Percentiles rank a stretch among this genome's conserved stretches.
Conservation (phyloP, 2,329 filamentous ascomycete genomes). For the Cytospora schulzeri region DNA sequence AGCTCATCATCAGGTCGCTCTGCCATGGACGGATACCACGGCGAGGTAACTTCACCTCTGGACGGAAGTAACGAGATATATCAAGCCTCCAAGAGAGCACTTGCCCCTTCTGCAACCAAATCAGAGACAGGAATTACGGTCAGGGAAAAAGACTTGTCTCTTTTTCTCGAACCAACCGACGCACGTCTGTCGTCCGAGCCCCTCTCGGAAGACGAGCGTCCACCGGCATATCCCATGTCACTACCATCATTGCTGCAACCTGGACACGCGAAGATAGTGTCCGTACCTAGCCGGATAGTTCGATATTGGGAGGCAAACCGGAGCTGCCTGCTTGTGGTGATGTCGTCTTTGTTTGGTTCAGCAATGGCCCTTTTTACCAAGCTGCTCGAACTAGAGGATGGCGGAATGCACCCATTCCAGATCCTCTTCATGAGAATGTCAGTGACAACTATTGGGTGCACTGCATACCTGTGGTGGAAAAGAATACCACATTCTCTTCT, state of each 20-base stretch:
- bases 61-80: neutral
- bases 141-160: constrained; percentile 1
- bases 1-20: neutral
- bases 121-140: neutral
- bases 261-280: neutral
- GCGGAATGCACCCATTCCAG: constrained; percentile 25
- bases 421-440: constrained; percentile 79
- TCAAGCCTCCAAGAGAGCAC: neutral
- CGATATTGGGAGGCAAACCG: constrained; percentile 66
- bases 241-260: neutral
- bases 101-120: neutral
- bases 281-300: constrained; percentile 32
- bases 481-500: constrained; percentile 70
- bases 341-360: constrained; percentile 79
- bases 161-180: neutral
- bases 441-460: constrained; percentile 68
- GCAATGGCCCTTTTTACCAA: constrained; percentile 84
- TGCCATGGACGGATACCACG: neutral
- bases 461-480: constrained; percentile 72
- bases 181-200: neutral
- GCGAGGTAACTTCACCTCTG: neutral
- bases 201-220: neutral
- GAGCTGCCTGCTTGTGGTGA: constrained; percentile 71
- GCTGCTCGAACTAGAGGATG: constrained; percentile 26
- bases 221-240: neutral